These are phyloP conservation scores for Pythium diclinum DNA, from an alignment of 352 stramenopile genomes.

Conservation along the genomic window DNA sequence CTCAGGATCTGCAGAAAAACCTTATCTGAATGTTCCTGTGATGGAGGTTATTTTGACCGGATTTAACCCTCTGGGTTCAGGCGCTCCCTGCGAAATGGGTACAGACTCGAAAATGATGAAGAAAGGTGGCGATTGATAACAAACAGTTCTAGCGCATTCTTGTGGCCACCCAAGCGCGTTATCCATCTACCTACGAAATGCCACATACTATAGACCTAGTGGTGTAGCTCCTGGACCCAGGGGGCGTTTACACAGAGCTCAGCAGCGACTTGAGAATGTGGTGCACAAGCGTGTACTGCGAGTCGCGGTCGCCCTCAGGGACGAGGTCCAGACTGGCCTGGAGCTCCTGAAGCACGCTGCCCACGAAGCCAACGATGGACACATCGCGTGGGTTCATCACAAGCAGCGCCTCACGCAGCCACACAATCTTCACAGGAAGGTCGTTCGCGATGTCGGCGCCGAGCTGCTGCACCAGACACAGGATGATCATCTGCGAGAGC, in stretches of 20 bases:
- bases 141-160: slow-evolving; percentile 3
- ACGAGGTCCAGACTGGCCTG: slow-evolving; percentile 62
- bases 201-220: not conserved
- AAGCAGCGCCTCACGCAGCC: slow-evolving; percentile 75
- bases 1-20: slow-evolving; percentile 8
- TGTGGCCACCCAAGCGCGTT: slow-evolving; percentile 1
- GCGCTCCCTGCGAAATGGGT: not conserved
- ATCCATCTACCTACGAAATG: slow-evolving; percentile 7
- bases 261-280: slow-evolving; percentile 86
- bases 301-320: slow-evolving; percentile 55
- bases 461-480: slow-evolving; percentile 83
- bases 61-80: slow-evolving; percentile 11
- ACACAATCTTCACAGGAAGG: slow-evolving; percentile 64
- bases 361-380: slow-evolving; percentile 74
- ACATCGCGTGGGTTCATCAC: slow-evolving; percentile 77
- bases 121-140: not conserved
- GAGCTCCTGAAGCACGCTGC: slow-evolving; percentile 74
- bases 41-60: slow-evolving; percentile 20
- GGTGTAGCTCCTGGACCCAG: not conserved
- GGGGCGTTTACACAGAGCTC: slow-evolving; percentile 50
- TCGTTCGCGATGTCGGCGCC: slow-evolving; percentile 67
- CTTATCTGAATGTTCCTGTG: slow-evolving; percentile 21
- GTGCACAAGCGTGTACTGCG: slow-evolving; percentile 80
- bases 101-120: not conserved
- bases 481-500: slow-evolving; percentile 83